These are phyloP conservation scores for Eucalyptus pauciflora DNA, from an alignment of 345 rosid genomes.

Conservation along the genomic window DNA sequence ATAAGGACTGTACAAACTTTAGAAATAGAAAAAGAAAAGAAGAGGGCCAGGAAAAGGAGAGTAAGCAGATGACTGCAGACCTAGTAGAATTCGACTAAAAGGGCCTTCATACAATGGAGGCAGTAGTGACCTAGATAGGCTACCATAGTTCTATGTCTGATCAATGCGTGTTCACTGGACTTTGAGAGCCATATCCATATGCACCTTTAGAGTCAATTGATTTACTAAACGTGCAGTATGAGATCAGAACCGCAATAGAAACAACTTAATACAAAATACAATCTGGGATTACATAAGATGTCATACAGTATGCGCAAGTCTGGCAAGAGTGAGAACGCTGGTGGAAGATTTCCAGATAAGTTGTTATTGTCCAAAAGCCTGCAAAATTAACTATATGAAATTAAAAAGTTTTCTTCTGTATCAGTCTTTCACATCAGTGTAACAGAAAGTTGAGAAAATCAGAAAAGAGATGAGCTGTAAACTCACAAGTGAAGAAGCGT, in stretches of 20 bases:
- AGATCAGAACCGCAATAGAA: neutral
- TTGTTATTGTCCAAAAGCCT: constrained; percentile 81
- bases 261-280: neutral
- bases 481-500: constrained; percentile 77
- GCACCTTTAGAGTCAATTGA: neutral
- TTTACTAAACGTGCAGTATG: neutral
- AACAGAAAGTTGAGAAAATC: neutral
- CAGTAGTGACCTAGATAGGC: neutral
- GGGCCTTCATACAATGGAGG: neutral
- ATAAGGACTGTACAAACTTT: neutral
- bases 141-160: neutral
- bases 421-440: neutral
- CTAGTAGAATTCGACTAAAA: neutral
- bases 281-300: neutral
- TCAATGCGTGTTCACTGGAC: neutral
- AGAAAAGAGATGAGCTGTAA: neutral
- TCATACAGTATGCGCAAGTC: constrained; percentile 62
- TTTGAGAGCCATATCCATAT: neutral
- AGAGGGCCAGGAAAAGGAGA: neutral
- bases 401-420: neutral
- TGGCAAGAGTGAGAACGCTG: constrained; percentile 42
- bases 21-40: neutral
- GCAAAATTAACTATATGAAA: constrained; percentile 4
- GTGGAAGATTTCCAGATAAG: constrained; percentile 68
- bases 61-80: neutral